Evolutionary conservation across 129 eudicot species (phyloP).

Genomic region (Centaurea solstitialis): DNA sequence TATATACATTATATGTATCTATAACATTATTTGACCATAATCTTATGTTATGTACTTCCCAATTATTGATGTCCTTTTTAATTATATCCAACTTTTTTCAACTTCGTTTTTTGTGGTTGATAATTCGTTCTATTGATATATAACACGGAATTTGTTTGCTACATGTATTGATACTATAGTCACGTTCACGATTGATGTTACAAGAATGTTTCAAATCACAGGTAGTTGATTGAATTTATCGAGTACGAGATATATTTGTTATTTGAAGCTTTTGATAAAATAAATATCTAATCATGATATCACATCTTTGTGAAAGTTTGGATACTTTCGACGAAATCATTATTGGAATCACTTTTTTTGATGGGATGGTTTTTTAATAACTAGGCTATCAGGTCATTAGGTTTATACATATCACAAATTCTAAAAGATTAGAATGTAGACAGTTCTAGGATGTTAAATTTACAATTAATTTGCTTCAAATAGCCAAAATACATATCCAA

Average conservation of each 20-base stretch:
- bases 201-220: background rate
- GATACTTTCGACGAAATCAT: background rate
- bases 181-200: background rate
- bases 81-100: background rate
- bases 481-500: too few relatives aligned
- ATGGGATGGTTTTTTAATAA: background rate
- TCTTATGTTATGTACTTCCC: slow-evolving; percentile 6
- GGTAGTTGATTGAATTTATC: background rate
- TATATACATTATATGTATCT: background rate
- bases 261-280: background rate
- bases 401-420: background rate
- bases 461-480: too few relatives aligned
- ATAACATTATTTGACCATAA: background rate
- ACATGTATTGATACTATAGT: background rate
- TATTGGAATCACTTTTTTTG: background rate
- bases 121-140: background rate
- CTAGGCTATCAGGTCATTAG: background rate
- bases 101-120: background rate
- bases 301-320: background rate
- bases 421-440: background rate
- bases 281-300: background rate
- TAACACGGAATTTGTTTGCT: background rate
- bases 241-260: background rate
- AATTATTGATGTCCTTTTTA: slow-evolving; percentile 1
- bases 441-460: too few relatives aligned